Evolutionary conservation across 2,329 filamentous ascomycete species (phyloP).

Genomic region (Pseudocercospora eumusae): DNA sequence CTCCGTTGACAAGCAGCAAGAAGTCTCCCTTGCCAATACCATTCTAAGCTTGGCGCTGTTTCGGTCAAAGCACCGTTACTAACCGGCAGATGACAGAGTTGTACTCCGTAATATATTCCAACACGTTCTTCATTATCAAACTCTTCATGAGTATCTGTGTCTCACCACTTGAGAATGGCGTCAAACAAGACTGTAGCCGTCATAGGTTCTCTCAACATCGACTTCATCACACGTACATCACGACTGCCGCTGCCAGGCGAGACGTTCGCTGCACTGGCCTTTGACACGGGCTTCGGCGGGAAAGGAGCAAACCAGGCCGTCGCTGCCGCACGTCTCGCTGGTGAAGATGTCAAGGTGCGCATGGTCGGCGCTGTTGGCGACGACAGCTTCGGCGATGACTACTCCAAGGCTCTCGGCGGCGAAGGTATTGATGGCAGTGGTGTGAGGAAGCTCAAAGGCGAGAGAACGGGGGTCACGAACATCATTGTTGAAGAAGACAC

Average conservation of each 20-base stretch:
- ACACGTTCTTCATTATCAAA: no score
- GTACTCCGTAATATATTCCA: no score
- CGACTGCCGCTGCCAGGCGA: slow-evolving; percentile 83
- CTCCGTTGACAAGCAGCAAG: no score
- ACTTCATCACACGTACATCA: slow-evolving; percentile 84
- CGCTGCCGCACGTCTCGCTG: slow-evolving; percentile 35
- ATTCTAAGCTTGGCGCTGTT: neutral
- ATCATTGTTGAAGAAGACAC: slow-evolving; percentile 52
- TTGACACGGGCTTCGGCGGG: slow-evolving; percentile 79
- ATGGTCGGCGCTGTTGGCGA: slow-evolving; percentile 55
- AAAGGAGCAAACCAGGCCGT: slow-evolving; percentile 97
- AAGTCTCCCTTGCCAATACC: neutral
- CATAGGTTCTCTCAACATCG: slow-evolving; percentile 90
- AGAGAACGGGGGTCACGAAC: slow-evolving; percentile 52
- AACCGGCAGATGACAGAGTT: no score
- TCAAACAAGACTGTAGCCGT: slow-evolving; percentile 45
- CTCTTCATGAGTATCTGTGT: neutral
- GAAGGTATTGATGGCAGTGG: slow-evolving; percentile 48
- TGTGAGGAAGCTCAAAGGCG: slow-evolving; percentile 45
- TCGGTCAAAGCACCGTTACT: no score
- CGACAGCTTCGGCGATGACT: slow-evolving; percentile 47
- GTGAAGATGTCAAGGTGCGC: slow-evolving; percentile 44
- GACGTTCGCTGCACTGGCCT: slow-evolving; percentile 77
- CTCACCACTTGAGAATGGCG: neutral
- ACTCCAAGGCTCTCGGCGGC: slow-evolving; percentile 45